A percentile compares a stretch with the other conserved stretches of the same genome.
phyloP scores from a whole-genome alignment of 2,329 filamentous ascomycete genomes.

The Trichophyton benhamiae region DNA sequence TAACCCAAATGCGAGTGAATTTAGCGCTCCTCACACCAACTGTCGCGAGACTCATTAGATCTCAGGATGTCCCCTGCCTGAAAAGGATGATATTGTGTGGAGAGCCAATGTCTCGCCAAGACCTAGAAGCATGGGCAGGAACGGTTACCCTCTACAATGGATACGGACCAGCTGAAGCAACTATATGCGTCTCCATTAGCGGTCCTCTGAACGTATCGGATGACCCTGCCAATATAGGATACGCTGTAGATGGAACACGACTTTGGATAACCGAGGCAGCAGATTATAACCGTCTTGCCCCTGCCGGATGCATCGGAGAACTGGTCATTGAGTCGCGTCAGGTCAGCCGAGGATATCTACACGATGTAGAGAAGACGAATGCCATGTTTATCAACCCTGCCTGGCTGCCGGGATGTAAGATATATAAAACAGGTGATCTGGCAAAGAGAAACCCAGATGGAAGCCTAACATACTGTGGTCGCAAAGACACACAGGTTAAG shows the following conservation, averaged over 20 bases:
- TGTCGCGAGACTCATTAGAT: slow-evolving; percentile 39
- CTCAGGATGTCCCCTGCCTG: slow-evolving; percentile 32
- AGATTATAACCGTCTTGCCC: slow-evolving; percentile 32
- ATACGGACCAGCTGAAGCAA: slow-evolving; percentile 34
- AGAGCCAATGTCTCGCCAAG: slow-evolving; percentile 32
- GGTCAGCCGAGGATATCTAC: slow-evolving; percentile 27
- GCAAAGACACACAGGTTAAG: slow-evolving; percentile 27
- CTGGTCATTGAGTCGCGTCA: slow-evolving; percentile 49
- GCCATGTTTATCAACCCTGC: slow-evolving; percentile 41
- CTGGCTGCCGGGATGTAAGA: slow-evolving; percentile 12
- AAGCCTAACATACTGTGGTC: slow-evolving; percentile 21
- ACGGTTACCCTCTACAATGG: slow-evolving; percentile 35
- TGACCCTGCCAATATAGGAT: slow-evolving; percentile 30
- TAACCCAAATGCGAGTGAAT: slow-evolving; percentile 40
- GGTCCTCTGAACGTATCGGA: slow-evolving; percentile 23
- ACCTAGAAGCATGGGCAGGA: slow-evolving; percentile 32
- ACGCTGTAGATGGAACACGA: slow-evolving; percentile 12
- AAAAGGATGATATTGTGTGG: slow-evolving; percentile 33
- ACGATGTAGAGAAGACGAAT: slow-evolving; percentile 36
- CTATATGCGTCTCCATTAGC: slow-evolving; percentile 31
- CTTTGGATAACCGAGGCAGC: slow-evolving; percentile 31
- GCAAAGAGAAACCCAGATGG: slow-evolving; percentile 23
- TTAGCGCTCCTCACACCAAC: slow-evolving; percentile 49
- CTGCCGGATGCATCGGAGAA: slow-evolving; percentile 45
- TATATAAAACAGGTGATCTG: slow-evolving; percentile 29